Evolutionary conservation across 2,329 filamentous ascomycete species (phyloP).

Genomic region (Pseudogymnoascus sp.): DNA sequence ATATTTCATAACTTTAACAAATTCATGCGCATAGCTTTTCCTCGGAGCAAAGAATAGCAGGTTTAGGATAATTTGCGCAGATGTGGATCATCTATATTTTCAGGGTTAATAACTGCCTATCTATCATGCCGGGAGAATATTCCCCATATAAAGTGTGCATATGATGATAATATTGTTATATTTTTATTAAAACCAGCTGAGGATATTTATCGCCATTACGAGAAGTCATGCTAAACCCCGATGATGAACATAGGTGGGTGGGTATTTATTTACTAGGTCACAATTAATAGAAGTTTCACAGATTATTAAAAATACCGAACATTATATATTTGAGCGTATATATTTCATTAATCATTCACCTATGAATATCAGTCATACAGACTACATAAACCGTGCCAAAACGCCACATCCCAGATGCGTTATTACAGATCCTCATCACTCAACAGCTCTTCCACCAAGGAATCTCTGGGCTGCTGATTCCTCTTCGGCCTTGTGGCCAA

Average conservation of each 20-base stretch:
- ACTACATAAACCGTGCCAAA: neutral
- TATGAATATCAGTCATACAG: neutral
- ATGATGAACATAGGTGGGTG: neutral
- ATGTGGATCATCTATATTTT: neutral
- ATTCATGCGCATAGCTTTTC: neutral
- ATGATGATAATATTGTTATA: neutral
- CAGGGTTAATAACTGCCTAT: neutral
- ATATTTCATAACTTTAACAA: neutral
- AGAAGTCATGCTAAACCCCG: neutral
- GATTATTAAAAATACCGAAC: neutral
- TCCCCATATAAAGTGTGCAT: neutral
- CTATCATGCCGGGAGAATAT: neutral
- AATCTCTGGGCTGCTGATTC: slow-evolving; percentile 14
- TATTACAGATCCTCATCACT: slow-evolving; percentile 23
- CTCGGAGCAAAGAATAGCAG: neutral
- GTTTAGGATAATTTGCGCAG: neutral
- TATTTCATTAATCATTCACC: slow-evolving; percentile 3
- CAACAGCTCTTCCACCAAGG: slow-evolving; percentile 24
- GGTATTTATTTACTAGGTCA: neutral
- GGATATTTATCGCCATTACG: neutral
- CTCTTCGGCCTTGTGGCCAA: slow-evolving; percentile 1
- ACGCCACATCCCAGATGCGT: neutral
- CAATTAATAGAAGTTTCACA: neutral
- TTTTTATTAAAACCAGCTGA: neutral
- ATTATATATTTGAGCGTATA: neutral